These are phyloP conservation scores for Hymenochaete sp. DNA, from an alignment of 1,284 basidiomycete species.

Conservation along the genomic window DNA sequence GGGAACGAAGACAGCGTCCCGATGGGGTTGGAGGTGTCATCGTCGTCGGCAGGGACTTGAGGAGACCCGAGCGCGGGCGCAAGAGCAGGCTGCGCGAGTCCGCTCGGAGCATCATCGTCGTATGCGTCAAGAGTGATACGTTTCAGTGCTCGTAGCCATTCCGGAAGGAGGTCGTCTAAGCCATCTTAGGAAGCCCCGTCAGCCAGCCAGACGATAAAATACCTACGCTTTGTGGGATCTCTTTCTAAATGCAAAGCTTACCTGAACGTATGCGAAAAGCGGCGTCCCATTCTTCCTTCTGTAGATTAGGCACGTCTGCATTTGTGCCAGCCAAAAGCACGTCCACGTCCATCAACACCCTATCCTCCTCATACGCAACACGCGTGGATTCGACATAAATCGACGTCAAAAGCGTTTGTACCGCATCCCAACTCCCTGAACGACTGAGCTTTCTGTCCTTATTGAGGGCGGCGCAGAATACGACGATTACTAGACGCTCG, in stretches of 20 bases:
- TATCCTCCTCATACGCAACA: slow-evolving; percentile 54
- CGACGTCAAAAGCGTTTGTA: slow-evolving; percentile 62
- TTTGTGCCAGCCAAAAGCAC: slow-evolving; percentile 50
- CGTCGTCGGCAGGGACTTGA: slow-evolving; percentile 1
- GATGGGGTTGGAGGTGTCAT: slow-evolving; percentile 7
- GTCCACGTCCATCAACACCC: slow-evolving; percentile 60
- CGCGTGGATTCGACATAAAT: slow-evolving; percentile 68
- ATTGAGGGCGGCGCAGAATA: slow-evolving; percentile 53
- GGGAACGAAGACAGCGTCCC: slow-evolving; percentile 24
- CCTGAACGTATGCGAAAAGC: slow-evolving; percentile 21
- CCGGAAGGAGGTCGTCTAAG: slow-evolving; percentile 11
- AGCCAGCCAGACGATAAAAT: not conserved
- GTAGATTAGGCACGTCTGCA: slow-evolving; percentile 31
- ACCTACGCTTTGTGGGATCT: not conserved
- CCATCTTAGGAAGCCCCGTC: slow-evolving; percentile 1
- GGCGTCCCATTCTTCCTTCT: slow-evolving; percentile 26
- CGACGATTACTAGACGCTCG: slow-evolving; percentile 48
- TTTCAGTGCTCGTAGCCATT: slow-evolving; percentile 8
- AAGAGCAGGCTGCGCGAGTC: too few species aligned
- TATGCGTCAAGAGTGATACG: slow-evolving; percentile 12
- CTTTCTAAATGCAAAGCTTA: slow-evolving; percentile 11
- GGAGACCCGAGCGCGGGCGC: not conserved
- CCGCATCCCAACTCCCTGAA: slow-evolving; percentile 44
- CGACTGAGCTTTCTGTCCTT: slow-evolving; percentile 32
- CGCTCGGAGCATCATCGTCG: too few species aligned